Evolutionary conservation across 768 basidiomycete species (phyloP), one percentile per base, ranked within the genome.

Genomic region (Rhizopogon vesiculosus): DNA sequence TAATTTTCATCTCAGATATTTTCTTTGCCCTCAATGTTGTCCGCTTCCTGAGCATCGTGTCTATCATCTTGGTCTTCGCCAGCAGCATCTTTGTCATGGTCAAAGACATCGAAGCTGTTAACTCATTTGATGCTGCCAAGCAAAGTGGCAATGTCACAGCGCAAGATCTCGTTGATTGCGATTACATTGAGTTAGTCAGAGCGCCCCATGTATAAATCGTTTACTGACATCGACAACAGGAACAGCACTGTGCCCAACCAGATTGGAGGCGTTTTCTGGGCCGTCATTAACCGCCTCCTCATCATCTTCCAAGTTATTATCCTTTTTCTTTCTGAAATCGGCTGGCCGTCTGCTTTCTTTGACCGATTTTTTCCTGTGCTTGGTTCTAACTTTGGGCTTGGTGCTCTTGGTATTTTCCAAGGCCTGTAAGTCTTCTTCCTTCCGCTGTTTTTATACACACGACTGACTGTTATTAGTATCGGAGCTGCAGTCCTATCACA

Each of bases 211-310:
- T 44, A 6, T 29, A 45, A 4, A 42, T 48, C 43, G 19, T 45
- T 7, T 8, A 40, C 28, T 55, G 51, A 51, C 19, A 19, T 43
- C 45, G 58, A 54, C 54, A 82, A 74, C 59, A 87, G 83, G 56
- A 63, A 69, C 46, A 90, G 86, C 69, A 91, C 91, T 2, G 91
- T 97, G 5, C 93, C 93, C 4, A 91, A 92, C 70, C 93, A 96
- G 68, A 81, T 90, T 31, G 93, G 90, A 18, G 93, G 93, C 28
- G 81, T 83, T 8, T 96, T 97, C 73, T 97, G 93, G 90, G 89
- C 91, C 5, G 85, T 96, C 58, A 75, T 95, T 59, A 91, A 92
- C 71, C 79, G 91, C 57, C 78, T 96, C 54, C 81, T 96, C 69
- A 91, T 96, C 69, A 83, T 93, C 58, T 85, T 89, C 70, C 89